Evolutionary conservation across 768 basidiomycete genomes (phyloP).

Genomic region (Suillus tomentosus): DNA sequence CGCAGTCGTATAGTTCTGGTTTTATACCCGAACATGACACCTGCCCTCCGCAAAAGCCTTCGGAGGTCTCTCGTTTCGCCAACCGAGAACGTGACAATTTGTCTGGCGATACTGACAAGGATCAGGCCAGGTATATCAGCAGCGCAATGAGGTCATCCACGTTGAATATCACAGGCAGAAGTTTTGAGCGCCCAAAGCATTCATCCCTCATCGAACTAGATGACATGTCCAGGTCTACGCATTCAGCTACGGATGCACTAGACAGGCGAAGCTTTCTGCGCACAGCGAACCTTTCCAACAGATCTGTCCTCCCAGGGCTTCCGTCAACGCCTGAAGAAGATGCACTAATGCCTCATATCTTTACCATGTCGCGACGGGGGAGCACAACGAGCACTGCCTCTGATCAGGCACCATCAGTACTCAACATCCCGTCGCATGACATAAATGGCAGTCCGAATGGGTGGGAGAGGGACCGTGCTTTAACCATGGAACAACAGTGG

Average conservation of each 20-base stretch:
- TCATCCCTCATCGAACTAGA: conserved; percentile 30
- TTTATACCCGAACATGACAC: conserved; percentile 18
- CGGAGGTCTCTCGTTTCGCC: conserved; percentile 21
- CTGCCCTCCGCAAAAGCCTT: conserved; percentile 19
- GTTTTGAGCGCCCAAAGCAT: conserved; percentile 23
- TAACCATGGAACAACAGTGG: conserved; percentile 33
- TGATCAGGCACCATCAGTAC: conserved; percentile 41
- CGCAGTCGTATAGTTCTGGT: not conserved
- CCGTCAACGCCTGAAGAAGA: conserved; percentile 50
- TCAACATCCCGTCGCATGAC: conserved; percentile 39
- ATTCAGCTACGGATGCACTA: conserved; percentile 23
- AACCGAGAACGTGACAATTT: conserved; percentile 17
- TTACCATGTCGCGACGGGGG: conserved; percentile 44
- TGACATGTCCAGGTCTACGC: conserved; percentile 18
- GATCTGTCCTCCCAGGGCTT: conserved; percentile 44
- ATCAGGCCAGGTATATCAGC: conserved; percentile 26
- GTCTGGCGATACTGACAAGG: conserved; percentile 17
- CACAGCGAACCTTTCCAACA: conserved; percentile 36
- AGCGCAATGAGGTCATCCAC: conserved; percentile 24
- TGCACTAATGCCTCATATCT: conserved; percentile 39
- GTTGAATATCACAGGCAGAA: conserved; percentile 24
- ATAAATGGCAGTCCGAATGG: conserved; percentile 19
- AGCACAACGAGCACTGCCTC: conserved; percentile 53
- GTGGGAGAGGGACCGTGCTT: conserved; percentile 26
- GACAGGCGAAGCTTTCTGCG: conserved; percentile 30